Evolutionary conservation across 331 rosid genomes (phyloP).

Genomic region (Pyracantha coccinea): DNA sequence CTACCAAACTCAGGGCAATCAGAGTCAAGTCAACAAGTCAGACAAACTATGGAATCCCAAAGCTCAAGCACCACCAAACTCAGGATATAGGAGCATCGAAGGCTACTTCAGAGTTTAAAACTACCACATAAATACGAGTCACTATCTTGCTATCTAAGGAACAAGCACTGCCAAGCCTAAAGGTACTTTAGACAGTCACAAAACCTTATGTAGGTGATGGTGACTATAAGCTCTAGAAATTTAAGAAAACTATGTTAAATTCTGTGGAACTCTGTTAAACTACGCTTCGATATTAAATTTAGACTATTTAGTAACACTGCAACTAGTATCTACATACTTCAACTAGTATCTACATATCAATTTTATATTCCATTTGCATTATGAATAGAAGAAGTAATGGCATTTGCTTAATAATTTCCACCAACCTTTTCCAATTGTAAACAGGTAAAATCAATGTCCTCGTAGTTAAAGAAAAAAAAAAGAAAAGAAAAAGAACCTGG

Average conservation of each 20-base stretch:
- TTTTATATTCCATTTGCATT: not conserved
- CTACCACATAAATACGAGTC: not conserved
- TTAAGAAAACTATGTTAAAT: too few species aligned
- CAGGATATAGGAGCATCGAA: not conserved
- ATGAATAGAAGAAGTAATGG: not conserved
- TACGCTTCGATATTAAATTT: not conserved
- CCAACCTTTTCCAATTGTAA: not conserved
- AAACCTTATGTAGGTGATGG: not conserved
- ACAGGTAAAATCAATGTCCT: not conserved
- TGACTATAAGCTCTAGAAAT: not conserved
- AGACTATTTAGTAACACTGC: too few species aligned
- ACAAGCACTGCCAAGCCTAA: not conserved
- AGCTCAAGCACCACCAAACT: not conserved
- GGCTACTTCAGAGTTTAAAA: not conserved
- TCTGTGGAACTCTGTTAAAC: not conserved
- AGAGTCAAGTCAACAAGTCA: too few species aligned
- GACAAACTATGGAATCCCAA: not conserved
- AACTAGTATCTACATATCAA: not conserved
- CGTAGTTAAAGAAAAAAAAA: not conserved
- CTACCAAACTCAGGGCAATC: not conserved
- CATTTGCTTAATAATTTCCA: not conserved
- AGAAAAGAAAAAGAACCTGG: conserved; percentile 38
- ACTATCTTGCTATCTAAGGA: not conserved
- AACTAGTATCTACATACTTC: not conserved
- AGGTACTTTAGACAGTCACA: not conserved